phyloP scores from a whole-genome alignment of 2,329 filamentous ascomycete species.

The Emydomyces testavorans region DNA sequence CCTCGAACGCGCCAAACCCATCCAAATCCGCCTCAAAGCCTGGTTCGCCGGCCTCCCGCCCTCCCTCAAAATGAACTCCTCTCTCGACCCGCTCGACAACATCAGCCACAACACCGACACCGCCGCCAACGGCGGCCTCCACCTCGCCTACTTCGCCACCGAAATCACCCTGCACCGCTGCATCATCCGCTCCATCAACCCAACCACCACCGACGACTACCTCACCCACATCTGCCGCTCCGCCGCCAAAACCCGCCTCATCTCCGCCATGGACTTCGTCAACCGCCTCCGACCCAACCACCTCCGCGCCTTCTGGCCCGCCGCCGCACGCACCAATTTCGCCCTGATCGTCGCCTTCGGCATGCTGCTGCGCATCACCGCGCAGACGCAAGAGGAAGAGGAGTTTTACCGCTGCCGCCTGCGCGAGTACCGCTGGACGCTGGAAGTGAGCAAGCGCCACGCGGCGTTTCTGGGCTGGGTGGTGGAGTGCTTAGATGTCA shows the following conservation, averaged over 20 bases:
- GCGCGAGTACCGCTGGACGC: slow-evolving; percentile 86
- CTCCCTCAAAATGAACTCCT: slow-evolving; percentile 40
- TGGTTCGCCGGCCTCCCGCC: slow-evolving; percentile 42
- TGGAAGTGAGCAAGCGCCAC: slow-evolving; percentile 72
- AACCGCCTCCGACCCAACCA: slow-evolving; percentile 81
- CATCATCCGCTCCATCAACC: slow-evolving; percentile 67
- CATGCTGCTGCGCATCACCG: slow-evolving; percentile 77
- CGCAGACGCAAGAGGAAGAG: slow-evolving; percentile 74
- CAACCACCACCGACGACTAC: slow-evolving; percentile 56
- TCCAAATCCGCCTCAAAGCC: slow-evolving; percentile 42
- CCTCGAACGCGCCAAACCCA: slow-evolving; percentile 43
- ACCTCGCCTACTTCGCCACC: slow-evolving; percentile 84
- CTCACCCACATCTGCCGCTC: slow-evolving; percentile 85
- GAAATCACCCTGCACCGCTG: slow-evolving; percentile 88
- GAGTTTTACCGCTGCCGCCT: slow-evolving; percentile 82
- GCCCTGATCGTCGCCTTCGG: slow-evolving; percentile 92
- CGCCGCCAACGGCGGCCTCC: slow-evolving; percentile 55
- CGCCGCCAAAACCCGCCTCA: slow-evolving; percentile 84
- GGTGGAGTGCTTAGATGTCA: slow-evolving; percentile 63
- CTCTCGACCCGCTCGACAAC: slow-evolving; percentile 19
- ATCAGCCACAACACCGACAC: slow-evolving; percentile 30
- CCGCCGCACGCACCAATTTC: slow-evolving; percentile 54
- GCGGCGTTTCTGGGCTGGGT: slow-evolving; percentile 48
- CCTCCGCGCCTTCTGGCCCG: slow-evolving; percentile 73
- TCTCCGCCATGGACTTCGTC: slow-evolving; percentile 94